Conservation (phyloP, 2,329 filamentous ascomycete species). For the Xylogone sp. region DNA sequence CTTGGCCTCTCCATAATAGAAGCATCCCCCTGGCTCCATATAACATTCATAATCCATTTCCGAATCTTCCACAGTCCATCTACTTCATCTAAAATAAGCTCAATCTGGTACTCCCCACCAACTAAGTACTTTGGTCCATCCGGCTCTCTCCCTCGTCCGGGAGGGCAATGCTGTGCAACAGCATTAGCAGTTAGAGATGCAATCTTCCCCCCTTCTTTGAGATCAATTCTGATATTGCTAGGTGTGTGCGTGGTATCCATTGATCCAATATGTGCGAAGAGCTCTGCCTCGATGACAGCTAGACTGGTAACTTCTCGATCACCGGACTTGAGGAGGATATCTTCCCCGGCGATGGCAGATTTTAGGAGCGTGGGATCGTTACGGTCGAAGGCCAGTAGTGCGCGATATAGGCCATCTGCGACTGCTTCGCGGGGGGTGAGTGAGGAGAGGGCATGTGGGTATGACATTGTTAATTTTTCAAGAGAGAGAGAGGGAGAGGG, state of each 20-base stretch:
- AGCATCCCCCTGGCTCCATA: slow-evolving; percentile 29
- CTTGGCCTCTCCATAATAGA: slow-evolving; percentile 14
- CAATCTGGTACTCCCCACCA: slow-evolving; percentile 26
- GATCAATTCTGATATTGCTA: slow-evolving; percentile 26
- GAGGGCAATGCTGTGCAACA: slow-evolving; percentile 25
- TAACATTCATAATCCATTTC: slow-evolving; percentile 24
- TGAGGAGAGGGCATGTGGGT: slow-evolving; percentile 5
- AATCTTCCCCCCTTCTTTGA: slow-evolving; percentile 20
- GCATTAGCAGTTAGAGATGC: slow-evolving; percentile 23
- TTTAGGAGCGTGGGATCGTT: slow-evolving; percentile 18
- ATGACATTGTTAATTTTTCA: not conserved
- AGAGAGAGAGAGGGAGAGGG: not conserved
- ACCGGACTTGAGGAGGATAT: slow-evolving; percentile 8
- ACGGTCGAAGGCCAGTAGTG: slow-evolving; percentile 18
- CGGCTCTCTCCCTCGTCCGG: slow-evolving; percentile 22
- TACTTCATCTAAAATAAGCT: slow-evolving; percentile 24
- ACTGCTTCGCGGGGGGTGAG: slow-evolving; percentile 23
- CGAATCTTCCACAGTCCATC: slow-evolving; percentile 32
- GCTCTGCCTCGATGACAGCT: slow-evolving; percentile 5
- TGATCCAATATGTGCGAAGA: slow-evolving; percentile 15
- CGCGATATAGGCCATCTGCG: slow-evolving; percentile 22
- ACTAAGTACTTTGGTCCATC: slow-evolving; percentile 19
- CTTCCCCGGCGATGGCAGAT: slow-evolving; percentile 15
- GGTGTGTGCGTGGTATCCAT: slow-evolving; percentile 29
- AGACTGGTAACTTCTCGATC: slow-evolving; percentile 6